Evolutionary conservation across 176 grass and related monocot species (phyloP), one percentile per base, ranked within the genome.

Genomic region (Leersia perrieri): DNA sequence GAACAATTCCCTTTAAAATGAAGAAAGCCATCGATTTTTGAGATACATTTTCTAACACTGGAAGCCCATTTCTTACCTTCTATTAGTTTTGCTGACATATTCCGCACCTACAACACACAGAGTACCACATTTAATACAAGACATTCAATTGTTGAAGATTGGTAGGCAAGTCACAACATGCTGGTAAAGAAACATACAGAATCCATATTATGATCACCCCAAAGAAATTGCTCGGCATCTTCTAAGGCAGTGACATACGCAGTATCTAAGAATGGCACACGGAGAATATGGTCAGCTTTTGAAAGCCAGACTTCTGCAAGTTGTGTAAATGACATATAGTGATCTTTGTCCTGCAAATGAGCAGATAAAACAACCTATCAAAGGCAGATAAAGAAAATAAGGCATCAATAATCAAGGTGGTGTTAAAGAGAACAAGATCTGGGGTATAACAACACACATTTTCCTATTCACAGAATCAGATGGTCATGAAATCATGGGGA

Each of bases 241-340:
- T 90, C 79, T 47, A 97, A 87, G 83, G 88, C 89, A 81, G 72
- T 84, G 78, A 72, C 25, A 81, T 90, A 94, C 80, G 83, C 60
- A 64, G 80, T 80, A 61, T 94, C 64, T 39, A 82, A 49, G 66
- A 94, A 94, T 65, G 90, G 89, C 74, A 77, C 81, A 88, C 87
- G 85, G 31, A 97, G 88, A 85, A 97, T 97, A 32, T 74, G 79
- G 67, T 81, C 85, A 11, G 83, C 86, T 69, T 87, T 86, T 60
- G 85, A 92, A 78, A 92, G 58, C 94, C 94, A 97, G 82, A 94
- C 89, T 80, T 88, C 83, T 79, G 94, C 91, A 73, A 97, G 89
- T 80, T 92, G 87, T 75, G 39, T 40, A 84, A 89, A 94, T 53
- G 89, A 94, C 40, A 89, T 70, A 29, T 41, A 67, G n/a, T 20